Evolutionary conservation across 2,329 filamentous ascomycete genomes (phyloP).

Genomic region (Westerdykella ornata): DNA sequence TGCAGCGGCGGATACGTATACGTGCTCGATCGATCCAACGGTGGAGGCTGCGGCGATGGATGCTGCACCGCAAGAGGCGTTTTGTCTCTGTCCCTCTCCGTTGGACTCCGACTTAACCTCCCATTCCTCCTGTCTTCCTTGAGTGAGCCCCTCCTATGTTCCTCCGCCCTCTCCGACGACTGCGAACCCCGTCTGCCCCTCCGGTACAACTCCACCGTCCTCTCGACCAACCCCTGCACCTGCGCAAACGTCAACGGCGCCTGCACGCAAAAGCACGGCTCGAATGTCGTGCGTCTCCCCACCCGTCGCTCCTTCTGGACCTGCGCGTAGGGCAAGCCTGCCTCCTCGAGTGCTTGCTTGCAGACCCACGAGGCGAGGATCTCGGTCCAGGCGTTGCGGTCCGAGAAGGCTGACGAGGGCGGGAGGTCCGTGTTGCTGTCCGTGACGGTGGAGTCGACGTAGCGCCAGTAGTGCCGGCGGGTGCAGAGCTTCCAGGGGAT

Average conservation of each 20-base stretch:
- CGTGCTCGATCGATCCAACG: too few species aligned
- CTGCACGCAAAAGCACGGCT: constrained; percentile 33
- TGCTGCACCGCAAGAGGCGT: neutral
- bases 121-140: neutral
- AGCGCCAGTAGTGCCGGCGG: constrained; percentile 30
- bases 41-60: neutral
- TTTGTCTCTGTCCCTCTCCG: neutral
- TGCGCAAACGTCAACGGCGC: constrained; percentile 30
- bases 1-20: too few species aligned
- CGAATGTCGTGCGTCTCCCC: constrained; percentile 27
- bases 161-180: constrained; percentile 1
- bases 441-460: constrained; percentile 28
- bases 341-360: constrained; percentile 34
- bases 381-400: constrained; percentile 32
- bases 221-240: constrained; percentile 33
- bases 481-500: constrained; percentile 35
- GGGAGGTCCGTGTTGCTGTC: constrained; percentile 25
- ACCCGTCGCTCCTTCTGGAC: constrained; percentile 30
- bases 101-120: neutral
- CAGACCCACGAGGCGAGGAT: constrained; percentile 36
- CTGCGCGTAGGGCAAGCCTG: constrained; percentile 23
- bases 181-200: neutral
- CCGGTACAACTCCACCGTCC: constrained; percentile 35
- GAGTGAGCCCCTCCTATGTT: neutral
- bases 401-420: constrained; percentile 20